Evolutionary conservation across 176 grass and related monocot genomes (phyloP), one percentile per base, ranked within the genome.

Genomic region (Aegilops speltoides): DNA sequence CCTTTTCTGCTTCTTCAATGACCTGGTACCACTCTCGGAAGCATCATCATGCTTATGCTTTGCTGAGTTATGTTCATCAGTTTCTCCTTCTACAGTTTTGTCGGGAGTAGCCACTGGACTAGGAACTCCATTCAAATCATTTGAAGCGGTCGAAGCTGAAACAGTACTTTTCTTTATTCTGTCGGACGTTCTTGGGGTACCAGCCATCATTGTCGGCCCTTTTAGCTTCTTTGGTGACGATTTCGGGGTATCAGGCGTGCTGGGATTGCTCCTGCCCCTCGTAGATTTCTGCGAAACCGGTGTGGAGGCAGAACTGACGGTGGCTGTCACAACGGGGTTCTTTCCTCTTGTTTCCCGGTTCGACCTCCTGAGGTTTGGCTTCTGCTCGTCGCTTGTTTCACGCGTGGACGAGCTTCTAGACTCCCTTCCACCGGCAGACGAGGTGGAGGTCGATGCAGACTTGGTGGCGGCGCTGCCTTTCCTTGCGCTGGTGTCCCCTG

Each of bases 301-400:
- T 7, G 83, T 32, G 24, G 89, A 45, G 60, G 61, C 61, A 1
- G 65, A 19, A 10, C 28, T 73, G 64, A 76, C 24, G 75, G 16
- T 48, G 71, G 26, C 2, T 40, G 63, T 14, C 19, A 29, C n/a
- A 19, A 48, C 50, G 45, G 38, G 52, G 73, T 69, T 91, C 32
- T 88, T 91, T 68, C 71, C 56, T 41, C 84, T 88, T 73, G 71
- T 88, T 84, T 92, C 89, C 40, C 94, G 78, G 59, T 28, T 86
- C 3, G 94, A 94, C 92, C 94, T 91, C 93, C 92, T 97, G 75
- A 97, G 86, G 59, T 43, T 87, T 33, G 85, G 79, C 9, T 66
- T 29, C 45, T 65, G 71, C 13, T 17, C n/a, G 10, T 25, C 19
- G 45, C 69, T 33, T 26, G 76, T 20, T 20, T 81, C 62, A 11